Base-by-base conservation (phyloP, 2,329 filamentous ascomycete species). In the Magnaporthiopsis rhizophila region DNA sequence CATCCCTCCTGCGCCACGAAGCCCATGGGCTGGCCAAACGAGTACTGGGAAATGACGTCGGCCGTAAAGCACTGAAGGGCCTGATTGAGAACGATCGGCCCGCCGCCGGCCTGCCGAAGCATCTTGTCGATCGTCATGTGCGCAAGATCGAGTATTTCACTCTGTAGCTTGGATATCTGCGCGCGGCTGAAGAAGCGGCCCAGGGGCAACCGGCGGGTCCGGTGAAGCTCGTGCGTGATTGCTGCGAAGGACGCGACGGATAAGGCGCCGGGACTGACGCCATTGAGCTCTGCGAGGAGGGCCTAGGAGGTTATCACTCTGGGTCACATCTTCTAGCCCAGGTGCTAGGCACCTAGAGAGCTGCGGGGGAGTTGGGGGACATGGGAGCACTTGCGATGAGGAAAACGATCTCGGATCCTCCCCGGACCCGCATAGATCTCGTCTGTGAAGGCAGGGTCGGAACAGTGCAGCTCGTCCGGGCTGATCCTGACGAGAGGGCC, bases 21-120 rank as follows among this genome's bases (percentile, higher is more conserved):
- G 26, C 64, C 66, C 28, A 67, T 60, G n/a, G 62, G 60, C 61
- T 67, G 21, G 21, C 69, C 73, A 24, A 74, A 69, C 26, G 68
- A 68, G 67, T 73, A 74, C 36, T 70, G 65, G 24, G 69, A 72
- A 45, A 74, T 69, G 9, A 72, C 67, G 66, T 75, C 73, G 62
- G 68, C 58, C 3, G 69, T 69, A 58, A 68, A 68, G 65, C 68
- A 68, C 38, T 65, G 66, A 59, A 66, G 68, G 1, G 66, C 66
- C 18, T 63, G 36, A 3, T 58, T 60, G 15, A 65, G 38, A n/a
- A 67, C 56, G 15, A 70, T 62, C 15, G 63, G 32, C 50, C 15
- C 38, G 50, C 34, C 34, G 2, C 53, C 62, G 18, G 53, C 62
- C 11, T 15, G n/a, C 21, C 64, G 56, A n/a, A 69, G 64, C 11